Base-by-base conservation (phyloP, 805 yeast genomes). In the Candida boleticola region DNA sequence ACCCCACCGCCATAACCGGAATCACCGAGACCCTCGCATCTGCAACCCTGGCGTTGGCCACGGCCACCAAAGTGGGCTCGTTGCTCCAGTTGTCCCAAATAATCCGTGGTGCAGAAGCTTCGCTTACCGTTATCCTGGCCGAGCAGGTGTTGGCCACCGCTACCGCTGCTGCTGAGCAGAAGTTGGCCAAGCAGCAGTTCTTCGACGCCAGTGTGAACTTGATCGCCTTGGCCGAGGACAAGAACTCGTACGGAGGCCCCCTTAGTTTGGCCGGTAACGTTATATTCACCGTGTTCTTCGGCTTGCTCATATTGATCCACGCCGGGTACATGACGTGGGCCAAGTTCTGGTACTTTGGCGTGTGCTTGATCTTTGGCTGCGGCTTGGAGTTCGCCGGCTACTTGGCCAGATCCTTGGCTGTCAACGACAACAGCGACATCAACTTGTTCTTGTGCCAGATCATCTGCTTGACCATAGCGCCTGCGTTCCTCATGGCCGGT, bases 401-500 rank as follows among this genome's bases (percentile, higher is more conserved):
- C 55, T 58, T 75, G 6, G 88, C 82, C 3, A 64, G 96, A 41
- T 55, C 73, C 1, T 49, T 75, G 41, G 70, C 82, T 2, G 69
- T 73, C 16, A 48, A 55, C 34, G 55, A 75, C 48, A 33, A 40
- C 2, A 29, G 47, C 13, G 53, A 63, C 29, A 48, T 62, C 31
- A 58, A 71, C 39, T 64, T 71, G 22, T 89, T 72, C 54, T 54
- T 84, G 33, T 62, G 82, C 52, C 95, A 89, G 59, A 75, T 83
- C 48, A 75, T 82, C 42, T 71, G 82, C 52, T 64, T 88, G 42
- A 86, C 92, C 0, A 61, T 89, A 37, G 92, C 88, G 0, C 96
- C 96, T 0, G 88, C 87, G 17, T 84, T 89, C 58, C 68, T 85
- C 35, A 84, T 86, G 86, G 96, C 85, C 3, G 96, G 92, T 1